Conservation (phyloP, 306 rosid species). For the Morella rubra region DNA sequence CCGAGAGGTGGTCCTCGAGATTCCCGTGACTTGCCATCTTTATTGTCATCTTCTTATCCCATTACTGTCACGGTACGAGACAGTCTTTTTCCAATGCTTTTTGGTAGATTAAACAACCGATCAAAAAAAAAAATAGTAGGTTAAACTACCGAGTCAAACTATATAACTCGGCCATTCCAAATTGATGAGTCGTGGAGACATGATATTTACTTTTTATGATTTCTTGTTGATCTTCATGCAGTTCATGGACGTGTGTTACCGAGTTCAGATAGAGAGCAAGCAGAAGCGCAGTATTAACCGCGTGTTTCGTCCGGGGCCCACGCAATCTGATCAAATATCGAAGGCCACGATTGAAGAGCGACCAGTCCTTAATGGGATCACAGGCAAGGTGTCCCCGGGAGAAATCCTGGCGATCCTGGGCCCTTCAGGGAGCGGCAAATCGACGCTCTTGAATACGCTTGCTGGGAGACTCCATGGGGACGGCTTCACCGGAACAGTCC, state of each 20-base stretch:
- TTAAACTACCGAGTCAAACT: neutral
- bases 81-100: neutral
- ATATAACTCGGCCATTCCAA: neutral
- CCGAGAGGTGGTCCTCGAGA: constrained; percentile 35
- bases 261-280: constrained; percentile 45
- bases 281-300: constrained; percentile 32
- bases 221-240: constrained; percentile 38
- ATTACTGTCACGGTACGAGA: constrained; percentile 73
- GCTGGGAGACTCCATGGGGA: constrained; percentile 64
- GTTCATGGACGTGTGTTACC: constrained; percentile 75
- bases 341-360: constrained; percentile 41
- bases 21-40: constrained; percentile 44
- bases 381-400: constrained; percentile 79
- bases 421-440: constrained; percentile 91
- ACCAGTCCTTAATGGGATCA: constrained; percentile 55
- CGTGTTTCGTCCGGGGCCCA: constrained; percentile 10
- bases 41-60: constrained; percentile 52
- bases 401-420: constrained; percentile 81
- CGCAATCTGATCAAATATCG: constrained; percentile 30
- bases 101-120: neutral
- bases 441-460: constrained; percentile 74
- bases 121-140: neutral
- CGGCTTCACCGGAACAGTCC: constrained; percentile 57
- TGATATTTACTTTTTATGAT: neutral
- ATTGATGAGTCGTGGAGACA: neutral